Evolutionary conservation across 1,284 basidiomycete genomes (phyloP).

Genomic region (Cutaneotrichosporon cutaneum): DNA sequence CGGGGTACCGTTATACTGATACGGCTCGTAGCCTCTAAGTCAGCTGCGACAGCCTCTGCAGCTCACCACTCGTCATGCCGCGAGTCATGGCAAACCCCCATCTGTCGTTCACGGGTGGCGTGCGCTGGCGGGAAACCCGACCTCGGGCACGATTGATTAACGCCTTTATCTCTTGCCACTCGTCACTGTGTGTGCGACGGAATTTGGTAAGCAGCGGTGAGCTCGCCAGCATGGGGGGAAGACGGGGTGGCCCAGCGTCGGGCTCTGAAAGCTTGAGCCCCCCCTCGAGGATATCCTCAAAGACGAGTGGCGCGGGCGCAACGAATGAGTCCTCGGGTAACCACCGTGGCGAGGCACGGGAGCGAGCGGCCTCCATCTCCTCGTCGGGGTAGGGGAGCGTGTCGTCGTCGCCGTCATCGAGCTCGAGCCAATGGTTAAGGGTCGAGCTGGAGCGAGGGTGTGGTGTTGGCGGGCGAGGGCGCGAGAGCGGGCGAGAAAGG

Average conservation of each 20-base stretch:
- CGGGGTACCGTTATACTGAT: neutral
- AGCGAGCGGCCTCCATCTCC: neutral
- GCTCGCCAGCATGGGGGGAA: neutral
- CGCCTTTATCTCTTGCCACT: neutral
- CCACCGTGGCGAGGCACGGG: neutral
- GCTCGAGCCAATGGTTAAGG: neutral
- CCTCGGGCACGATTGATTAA: neutral
- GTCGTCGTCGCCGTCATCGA: neutral
- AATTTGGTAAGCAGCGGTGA: too few species aligned
- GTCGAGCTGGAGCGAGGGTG: neutral
- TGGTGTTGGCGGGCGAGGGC: neutral
- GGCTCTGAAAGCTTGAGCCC: neutral
- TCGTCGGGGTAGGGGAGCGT: neutral
- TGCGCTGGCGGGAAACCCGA: neutral
- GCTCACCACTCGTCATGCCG: neutral
- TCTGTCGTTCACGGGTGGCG: neutral
- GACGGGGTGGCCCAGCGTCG: neutral
- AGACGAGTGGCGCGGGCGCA: neutral
- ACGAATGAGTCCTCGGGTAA: neutral
- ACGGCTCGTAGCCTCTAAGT: neutral
- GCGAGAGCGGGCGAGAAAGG: neutral
- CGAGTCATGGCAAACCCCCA: constrained; percentile 1
- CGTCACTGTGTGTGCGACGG: neutral
- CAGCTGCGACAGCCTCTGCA: neutral
- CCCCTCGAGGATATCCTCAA: neutral